Conservation (phyloP, 2,329 filamentous ascomycete genomes). For the Sporothrix euskadiensis region DNA sequence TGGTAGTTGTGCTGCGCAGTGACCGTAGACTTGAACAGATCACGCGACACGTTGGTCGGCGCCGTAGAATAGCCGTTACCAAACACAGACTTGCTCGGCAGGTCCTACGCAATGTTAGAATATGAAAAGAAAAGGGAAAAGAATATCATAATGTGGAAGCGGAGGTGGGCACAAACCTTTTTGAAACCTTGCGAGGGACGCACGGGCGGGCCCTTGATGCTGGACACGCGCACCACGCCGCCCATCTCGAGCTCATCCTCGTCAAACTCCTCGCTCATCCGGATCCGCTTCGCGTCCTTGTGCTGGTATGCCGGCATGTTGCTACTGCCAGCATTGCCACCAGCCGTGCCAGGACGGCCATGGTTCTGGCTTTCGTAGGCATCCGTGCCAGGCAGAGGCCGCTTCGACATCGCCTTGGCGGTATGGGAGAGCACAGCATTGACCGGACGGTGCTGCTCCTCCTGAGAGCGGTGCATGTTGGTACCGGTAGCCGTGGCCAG, state of each 20-base stretch:
- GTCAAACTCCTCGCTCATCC: conserved; percentile 71
- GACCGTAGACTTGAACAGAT: conserved; percentile 66
- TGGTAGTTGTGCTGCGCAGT: conserved; percentile 68
- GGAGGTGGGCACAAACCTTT: conserved; percentile 57
- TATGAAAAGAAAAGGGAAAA: neutral
- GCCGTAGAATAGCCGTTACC: conserved; percentile 62
- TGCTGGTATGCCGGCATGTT: conserved; percentile 63
- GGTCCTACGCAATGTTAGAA: conserved; percentile 49
- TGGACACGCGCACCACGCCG: conserved; percentile 57
- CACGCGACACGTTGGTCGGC: conserved; percentile 54
- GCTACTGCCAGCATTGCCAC: conserved; percentile 31
- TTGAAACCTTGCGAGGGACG: conserved; percentile 70
- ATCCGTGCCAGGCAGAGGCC: conserved; percentile 56
- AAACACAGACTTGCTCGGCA: conserved; percentile 61
- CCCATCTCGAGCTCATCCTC: conserved; percentile 56
- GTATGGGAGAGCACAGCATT: conserved; percentile 62
- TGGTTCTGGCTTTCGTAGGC: conserved; percentile 22
- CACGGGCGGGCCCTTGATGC: conserved; percentile 79
- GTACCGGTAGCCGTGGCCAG: conserved; percentile 58
- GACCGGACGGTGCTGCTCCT: conserved; percentile 62
- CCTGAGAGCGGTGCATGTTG: conserved; percentile 52
- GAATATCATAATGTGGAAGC: too few relatives aligned
- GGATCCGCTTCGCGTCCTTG: conserved; percentile 75
- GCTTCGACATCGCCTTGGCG: conserved; percentile 72
- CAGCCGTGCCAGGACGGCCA: conserved; percentile 23